Conservation (phyloP, 305 asterid genomes). For the Fraxinus baroniana region DNA sequence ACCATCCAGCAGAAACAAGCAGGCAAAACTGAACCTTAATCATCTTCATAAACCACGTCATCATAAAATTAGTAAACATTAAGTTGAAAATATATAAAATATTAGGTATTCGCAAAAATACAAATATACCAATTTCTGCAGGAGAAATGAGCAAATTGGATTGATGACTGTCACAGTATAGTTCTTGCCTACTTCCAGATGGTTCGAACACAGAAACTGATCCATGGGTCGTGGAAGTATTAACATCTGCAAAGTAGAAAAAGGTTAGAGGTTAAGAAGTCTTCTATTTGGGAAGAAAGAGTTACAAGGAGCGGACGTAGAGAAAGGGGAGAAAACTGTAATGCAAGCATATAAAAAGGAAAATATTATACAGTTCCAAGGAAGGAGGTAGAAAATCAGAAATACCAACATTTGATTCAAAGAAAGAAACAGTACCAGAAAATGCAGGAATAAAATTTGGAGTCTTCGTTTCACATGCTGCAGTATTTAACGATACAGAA, state of each 20-base stretch:
- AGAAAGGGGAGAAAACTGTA: not conserved
- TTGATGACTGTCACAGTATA: constrained; percentile 20
- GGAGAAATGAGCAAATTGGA: constrained; percentile 18
- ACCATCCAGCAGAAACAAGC: not conserved
- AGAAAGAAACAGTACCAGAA: constrained; percentile 8
- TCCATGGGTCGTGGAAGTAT: constrained; percentile 17
- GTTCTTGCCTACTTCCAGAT: constrained; percentile 23
- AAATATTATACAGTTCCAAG: constrained; percentile 8
- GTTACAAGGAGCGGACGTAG: not conserved
- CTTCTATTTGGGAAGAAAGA: not conserved
- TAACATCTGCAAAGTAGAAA: constrained; percentile 25
- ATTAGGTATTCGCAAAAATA: not conserved
- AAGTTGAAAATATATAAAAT: constrained; percentile 5
- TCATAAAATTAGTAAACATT: not conserved
- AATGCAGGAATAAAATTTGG: constrained; percentile 27
- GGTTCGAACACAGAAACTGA: constrained; percentile 26
- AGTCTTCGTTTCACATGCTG: constrained; percentile 24
- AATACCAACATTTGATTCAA: constrained; percentile 44
- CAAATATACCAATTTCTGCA: constrained; percentile 32
- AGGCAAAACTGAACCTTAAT: not conserved
- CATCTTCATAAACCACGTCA: not conserved
- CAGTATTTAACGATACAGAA: constrained; percentile 26
- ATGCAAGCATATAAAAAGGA: not conserved
- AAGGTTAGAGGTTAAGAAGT: not conserved
- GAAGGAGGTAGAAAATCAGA: constrained; percentile 22